A percentile compares a stretch with the other conserved stretches of the same genome.
phyloP scores from a whole-genome alignment of 495 filamentous ascomycete species.

The Daldinia decipiens region DNA sequence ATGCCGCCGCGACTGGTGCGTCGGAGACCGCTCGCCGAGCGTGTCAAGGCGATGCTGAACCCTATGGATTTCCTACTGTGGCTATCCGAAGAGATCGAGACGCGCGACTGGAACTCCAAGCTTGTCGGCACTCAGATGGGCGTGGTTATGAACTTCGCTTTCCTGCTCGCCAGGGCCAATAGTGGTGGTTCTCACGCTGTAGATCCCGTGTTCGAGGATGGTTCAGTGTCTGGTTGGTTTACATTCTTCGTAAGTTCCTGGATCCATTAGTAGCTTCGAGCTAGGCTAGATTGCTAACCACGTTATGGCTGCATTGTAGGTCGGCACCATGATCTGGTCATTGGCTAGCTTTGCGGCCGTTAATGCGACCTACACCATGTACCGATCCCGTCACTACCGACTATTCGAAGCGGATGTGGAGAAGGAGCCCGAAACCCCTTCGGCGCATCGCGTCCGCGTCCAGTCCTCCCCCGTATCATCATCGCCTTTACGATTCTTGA shows the following conservation, averaged over 20 bases:
- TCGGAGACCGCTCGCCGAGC: conserved; percentile 76
- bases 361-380: conserved; percentile 87
- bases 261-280: not conserved
- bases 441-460: conserved; percentile 87
- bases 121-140: conserved; percentile 79
- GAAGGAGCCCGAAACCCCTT: conserved; percentile 77
- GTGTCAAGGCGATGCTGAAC: conserved; percentile 81
- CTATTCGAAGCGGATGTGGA: conserved; percentile 90
- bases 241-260: conserved; percentile 77
- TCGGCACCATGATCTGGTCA: conserved; percentile 72
- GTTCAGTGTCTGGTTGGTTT: conserved; percentile 68
- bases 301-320: conserved; percentile 56
- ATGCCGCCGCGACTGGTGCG: conserved; percentile 76
- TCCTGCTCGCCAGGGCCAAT: conserved; percentile 86
- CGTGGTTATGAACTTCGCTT: conserved; percentile 76
- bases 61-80: conserved; percentile 88
- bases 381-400: conserved; percentile 84
- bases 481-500: conserved; percentile 82
- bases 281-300: conserved; percentile 15
- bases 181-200: conserved; percentile 54
- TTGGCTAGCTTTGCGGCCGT: conserved; percentile 69
- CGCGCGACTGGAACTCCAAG: conserved; percentile 87
- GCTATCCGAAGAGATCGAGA: conserved; percentile 89
- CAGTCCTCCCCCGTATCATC: conserved; percentile 83
- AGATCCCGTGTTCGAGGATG: conserved; percentile 89